phyloP scores from a whole-genome alignment of 176 grass and related monocot species.

The Oryza longistaminata region DNA sequence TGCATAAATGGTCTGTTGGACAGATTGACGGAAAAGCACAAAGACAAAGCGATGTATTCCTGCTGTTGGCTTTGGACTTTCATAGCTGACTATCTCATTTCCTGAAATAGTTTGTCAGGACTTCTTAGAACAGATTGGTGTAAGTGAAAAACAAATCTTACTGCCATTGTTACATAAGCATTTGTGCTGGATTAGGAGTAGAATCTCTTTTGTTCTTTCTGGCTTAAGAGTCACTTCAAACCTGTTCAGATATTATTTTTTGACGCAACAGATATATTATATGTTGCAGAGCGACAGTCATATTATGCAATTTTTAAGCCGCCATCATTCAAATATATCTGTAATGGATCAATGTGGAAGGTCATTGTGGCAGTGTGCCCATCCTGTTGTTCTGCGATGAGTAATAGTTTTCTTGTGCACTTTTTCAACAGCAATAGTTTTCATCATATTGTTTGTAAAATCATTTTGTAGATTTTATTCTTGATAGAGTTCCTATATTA shows the following conservation, averaged over 20 bases:
- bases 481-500: neutral
- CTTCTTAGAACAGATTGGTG: constrained; percentile 31
- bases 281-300: neutral
- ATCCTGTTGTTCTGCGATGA: constrained; percentile 1
- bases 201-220: neutral
- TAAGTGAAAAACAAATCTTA: neutral
- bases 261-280: neutral
- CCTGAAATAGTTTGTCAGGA: constrained; percentile 57
- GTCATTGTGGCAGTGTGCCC: neutral
- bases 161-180: neutral
- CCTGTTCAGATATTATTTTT: neutral
- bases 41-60: constrained; percentile 94
- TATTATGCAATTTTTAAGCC: neutral
- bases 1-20: constrained; percentile 65
- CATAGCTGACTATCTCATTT: constrained; percentile 83
- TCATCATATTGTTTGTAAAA: neutral
- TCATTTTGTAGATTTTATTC: neutral
- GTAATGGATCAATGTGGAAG: constrained; percentile 16
- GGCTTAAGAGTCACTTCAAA: constrained; percentile 14
- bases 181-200: neutral
- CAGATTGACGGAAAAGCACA: constrained; percentile 77
- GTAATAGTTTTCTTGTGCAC: constrained; percentile 22
- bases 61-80: constrained; percentile 82
- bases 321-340: constrained; percentile 18
- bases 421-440: constrained; percentile 19